Base-by-base conservation (phyloP, 345 rosid species). In the Melaleuca quinquenervia region DNA sequence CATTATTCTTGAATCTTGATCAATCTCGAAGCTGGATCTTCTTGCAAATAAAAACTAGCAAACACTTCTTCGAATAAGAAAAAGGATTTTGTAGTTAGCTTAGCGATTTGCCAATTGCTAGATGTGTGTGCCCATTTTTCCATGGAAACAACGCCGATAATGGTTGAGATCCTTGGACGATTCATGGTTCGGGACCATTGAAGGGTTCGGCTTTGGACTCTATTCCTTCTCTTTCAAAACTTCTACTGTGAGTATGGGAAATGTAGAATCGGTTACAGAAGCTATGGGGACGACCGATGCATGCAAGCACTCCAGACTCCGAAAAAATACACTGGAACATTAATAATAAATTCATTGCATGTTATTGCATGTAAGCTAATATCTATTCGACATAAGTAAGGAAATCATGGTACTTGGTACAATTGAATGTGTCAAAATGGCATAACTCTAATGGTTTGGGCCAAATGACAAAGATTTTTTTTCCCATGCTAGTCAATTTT, bases 131-230 rank as follows among this genome's bases (percentile, higher is more conserved):
- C 45, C 36, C 11, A 32, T 32, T 70, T 32, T 70, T 70, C 24
- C 41, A 41, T 41, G 41, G 12, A 32, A 32, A 70, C 45, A 8
- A 62, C 12, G n/a, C 4, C 18, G 70, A 53, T 12, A 44, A 56
- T 76, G 21, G 2, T 84, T 13, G 88, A 91, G 78, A 88, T 92
- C 52, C 16, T 5, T 12, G 6, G 45, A 70, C 6, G 44, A 64
- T 70, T 32, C 48, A 70, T 70, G 48, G 45, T 70, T 70, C 2
- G 48, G 24, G 18, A 70, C 45, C 1, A 22, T 70, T 32, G 22
- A 18, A 22, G 21, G 0, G 45, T 14, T 64, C 22, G 24, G 45
- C 76, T 32, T 62, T 62, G 0, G 41, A 62, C 75, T 62, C 11
- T 62, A 0, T 27, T 62, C 75, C 14, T 27, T 5, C 45, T 64